Evolutionary conservation across 2,329 filamentous ascomycete genomes (phyloP), one percentile per base, ranked within the genome.

Genomic region (Aspergillus sp.): DNA sequence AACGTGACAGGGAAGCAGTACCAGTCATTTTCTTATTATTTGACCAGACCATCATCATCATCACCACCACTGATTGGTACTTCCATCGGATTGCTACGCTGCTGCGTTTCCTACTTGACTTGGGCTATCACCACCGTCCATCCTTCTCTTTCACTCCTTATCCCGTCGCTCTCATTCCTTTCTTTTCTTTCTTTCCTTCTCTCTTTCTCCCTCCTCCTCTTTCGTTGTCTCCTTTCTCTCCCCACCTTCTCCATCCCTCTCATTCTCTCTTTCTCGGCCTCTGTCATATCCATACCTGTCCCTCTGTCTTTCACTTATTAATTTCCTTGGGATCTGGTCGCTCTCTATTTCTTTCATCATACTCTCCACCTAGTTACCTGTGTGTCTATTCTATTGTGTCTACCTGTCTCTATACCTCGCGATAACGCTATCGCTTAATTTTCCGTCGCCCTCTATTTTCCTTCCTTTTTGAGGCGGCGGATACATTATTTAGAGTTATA

Each of bases 391-490:
- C 49, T 39, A 49, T 56, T 49, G 32, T 22, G 60, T 62, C 55
- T 63, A 58, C 42, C 51, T 61, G 49, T 29, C 49, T 52, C 53
- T 58, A 55, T 55, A 47, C 52, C 47, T 52, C 56, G 52, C 49
- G 31, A 51, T 57, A 51, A n/a, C 62, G 60, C 55, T 60, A 55
- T 54, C 36, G 61, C 59, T 60, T 55, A 55, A 56, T 42, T 54
- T 45, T 51, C 45, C 45, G 45, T 47, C 22, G 22, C 18, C 18
- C 26, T n/a, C 54, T 52, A 16, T 36, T 52, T 42, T 55, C 42
- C 45, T 50, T 47, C 53, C 45, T 39, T 49, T 12, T 51, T 39
- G 6, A 42, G 46, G 59, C 59, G 57, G 57, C 52, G 53, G 56
- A 47, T 49, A n/a, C 16, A 24, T 47, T 47, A 32, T 26, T 36